These are phyloP conservation scores for Ogataea parapolymorpha DNA, from an alignment of 805 yeast species.

Conservation along the genomic window DNA sequence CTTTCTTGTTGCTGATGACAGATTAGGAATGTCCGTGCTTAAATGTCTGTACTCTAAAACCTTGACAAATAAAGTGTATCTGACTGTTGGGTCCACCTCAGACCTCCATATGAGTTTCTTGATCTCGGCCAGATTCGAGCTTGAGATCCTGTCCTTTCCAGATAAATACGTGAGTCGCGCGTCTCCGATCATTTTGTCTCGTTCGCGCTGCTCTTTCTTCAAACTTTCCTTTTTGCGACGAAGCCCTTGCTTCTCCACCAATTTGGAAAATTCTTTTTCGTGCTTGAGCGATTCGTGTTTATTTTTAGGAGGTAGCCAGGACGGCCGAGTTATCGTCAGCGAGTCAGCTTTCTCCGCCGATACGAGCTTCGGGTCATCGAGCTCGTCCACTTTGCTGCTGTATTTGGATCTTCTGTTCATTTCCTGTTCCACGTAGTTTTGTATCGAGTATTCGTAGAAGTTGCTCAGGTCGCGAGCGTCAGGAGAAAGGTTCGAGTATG, in stretches of 20 bases:
- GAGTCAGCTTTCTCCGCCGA: conserved; percentile 57
- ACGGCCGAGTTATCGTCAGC: conserved; percentile 62
- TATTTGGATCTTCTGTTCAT: conserved; percentile 35
- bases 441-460: conserved; percentile 39
- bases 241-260: conserved; percentile 34
- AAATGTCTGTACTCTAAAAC: conserved; percentile 8
- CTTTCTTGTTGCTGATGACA: conserved; percentile 6
- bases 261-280: conserved; percentile 47
- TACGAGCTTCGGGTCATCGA: conserved; percentile 59
- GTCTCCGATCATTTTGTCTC: conserved; percentile 32
- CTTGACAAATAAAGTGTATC: conserved; percentile 22
- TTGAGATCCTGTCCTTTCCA: conserved; percentile 25
- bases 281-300: conserved; percentile 51
- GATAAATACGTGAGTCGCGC: conserved; percentile 32
- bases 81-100: conserved; percentile 17
- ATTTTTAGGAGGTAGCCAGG: conserved; percentile 68
- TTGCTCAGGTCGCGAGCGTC: conserved; percentile 39
- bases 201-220: conserved; percentile 32
- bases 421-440: conserved; percentile 35
- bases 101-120: conserved; percentile 35
- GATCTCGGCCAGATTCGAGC: conserved; percentile 30
- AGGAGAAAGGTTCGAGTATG: conserved; percentile 32
- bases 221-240: conserved; percentile 30
- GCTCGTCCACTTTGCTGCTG: conserved; percentile 33
- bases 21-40: conserved; percentile 8